Evolutionary conservation across 306 rosid species (phyloP).

Genomic region (Trichosanthes truncata): DNA sequence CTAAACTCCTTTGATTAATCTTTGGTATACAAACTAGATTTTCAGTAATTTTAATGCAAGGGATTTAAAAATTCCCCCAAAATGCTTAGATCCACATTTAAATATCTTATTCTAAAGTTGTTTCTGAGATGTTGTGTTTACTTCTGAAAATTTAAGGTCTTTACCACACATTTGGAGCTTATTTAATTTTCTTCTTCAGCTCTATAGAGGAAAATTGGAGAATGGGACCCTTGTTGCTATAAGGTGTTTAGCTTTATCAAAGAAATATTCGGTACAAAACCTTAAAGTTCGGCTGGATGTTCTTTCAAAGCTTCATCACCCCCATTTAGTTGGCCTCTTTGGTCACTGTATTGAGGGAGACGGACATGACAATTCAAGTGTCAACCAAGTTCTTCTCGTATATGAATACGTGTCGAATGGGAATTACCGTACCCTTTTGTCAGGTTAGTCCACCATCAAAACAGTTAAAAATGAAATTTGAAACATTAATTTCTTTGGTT

Average conservation of each 20-base stretch:
- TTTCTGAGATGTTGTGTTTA: neutral
- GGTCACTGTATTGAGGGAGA: conserved; percentile 63
- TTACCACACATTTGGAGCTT: neutral
- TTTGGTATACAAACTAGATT: neutral
- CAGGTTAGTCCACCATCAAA: conserved; percentile 35
- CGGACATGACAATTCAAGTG: conserved; percentile 41
- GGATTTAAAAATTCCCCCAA: neutral
- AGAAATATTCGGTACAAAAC: conserved; percentile 54
- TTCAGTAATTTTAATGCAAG: neutral
- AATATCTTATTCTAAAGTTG: neutral
- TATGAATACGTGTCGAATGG: conserved; percentile 60
- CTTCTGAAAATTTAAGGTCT: neutral
- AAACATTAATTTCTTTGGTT: neutral
- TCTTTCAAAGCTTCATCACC: conserved; percentile 85
- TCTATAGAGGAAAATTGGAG: conserved; percentile 66
- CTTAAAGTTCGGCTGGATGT: conserved; percentile 61
- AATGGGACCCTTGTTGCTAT: conserved; percentile 51
- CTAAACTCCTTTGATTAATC: neutral
- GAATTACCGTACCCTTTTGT: conserved; percentile 43
- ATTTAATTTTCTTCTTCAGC: conserved; percentile 31
- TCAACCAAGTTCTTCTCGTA: conserved; percentile 47
- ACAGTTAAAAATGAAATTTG: neutral
- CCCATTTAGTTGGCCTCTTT: conserved; percentile 72
- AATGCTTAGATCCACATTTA: neutral
- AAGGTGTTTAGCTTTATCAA: conserved; percentile 36